phyloP scores from a whole-genome alignment of 352 stramenopile genomes.

The Blastocystis hominis region DNA sequence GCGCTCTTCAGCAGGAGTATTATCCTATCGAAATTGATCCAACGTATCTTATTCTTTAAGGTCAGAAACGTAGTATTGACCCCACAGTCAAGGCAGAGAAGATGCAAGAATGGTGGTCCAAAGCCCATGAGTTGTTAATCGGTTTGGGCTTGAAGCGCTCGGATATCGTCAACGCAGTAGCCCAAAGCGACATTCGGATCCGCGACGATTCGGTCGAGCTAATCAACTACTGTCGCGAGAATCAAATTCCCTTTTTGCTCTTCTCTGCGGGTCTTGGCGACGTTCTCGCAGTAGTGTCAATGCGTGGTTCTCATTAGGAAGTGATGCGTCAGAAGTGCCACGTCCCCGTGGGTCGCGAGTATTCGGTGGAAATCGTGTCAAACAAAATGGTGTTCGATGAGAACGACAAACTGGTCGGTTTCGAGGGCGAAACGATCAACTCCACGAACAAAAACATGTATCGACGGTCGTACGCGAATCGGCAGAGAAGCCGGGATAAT shows the following conservation, averaged over 20 bases:
- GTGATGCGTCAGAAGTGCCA: slow-evolving; percentile 40
- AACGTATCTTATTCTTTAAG: background rate
- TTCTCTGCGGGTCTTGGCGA: slow-evolving; percentile 43
- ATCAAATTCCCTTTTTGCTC: slow-evolving; percentile 42
- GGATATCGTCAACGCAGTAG: slow-evolving; percentile 44
- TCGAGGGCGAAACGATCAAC: slow-evolving; percentile 42
- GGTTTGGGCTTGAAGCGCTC: background rate
- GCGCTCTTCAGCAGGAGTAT: slow-evolving; percentile 7
- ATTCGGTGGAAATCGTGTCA: slow-evolving; percentile 19
- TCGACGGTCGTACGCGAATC: slow-evolving; percentile 15
- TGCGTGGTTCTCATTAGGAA: background rate
- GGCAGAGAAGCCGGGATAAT: slow-evolving; percentile 24
- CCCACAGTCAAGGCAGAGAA: slow-evolving; percentile 35
- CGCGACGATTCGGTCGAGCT: slow-evolving; percentile 37
- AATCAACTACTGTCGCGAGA: slow-evolving; percentile 46
- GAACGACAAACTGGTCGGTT: slow-evolving; percentile 9
- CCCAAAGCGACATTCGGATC: slow-evolving; percentile 41
- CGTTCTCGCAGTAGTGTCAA: background rate
- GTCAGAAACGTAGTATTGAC: slow-evolving; percentile 8
- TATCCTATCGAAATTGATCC: slow-evolving; percentile 57
- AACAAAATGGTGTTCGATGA: slow-evolving; percentile 56
- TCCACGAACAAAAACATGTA: slow-evolving; percentile 55
- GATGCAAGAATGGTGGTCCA: slow-evolving; percentile 55
- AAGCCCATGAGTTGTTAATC: slow-evolving; percentile 44
- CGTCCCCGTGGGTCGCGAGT: slow-evolving; percentile 31